These are phyloP conservation scores for Silene latifolia DNA, from an alignment of 148 eudicot genomes.

Conservation along the genomic window DNA sequence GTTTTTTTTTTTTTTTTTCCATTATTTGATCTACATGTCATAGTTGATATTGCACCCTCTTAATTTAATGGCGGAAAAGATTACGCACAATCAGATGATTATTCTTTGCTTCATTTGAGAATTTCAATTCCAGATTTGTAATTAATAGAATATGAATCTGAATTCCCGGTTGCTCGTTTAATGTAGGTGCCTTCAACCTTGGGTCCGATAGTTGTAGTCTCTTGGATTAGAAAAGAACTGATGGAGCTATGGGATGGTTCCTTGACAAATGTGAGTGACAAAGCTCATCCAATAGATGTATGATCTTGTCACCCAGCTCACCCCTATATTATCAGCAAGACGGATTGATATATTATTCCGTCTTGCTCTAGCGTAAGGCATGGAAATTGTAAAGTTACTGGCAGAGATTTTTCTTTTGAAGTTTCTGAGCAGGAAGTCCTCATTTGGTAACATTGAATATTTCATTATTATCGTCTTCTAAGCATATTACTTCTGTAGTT, in stretches of 20 bases:
- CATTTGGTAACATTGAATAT: slow-evolving; percentile 6
- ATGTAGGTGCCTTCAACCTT: slow-evolving; percentile 84
- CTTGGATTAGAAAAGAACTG: slow-evolving; percentile 82
- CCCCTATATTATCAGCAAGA: too few relatives aligned
- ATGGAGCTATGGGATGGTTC: slow-evolving; percentile 92
- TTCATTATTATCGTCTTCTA: background rate
- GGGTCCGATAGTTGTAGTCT: slow-evolving; percentile 68
- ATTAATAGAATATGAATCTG: background rate
- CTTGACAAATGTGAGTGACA: slow-evolving; percentile 44
- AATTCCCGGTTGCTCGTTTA: slow-evolving; percentile 7
- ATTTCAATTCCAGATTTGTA: too few relatives aligned
- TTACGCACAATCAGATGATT: background rate
- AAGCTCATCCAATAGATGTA: slow-evolving; percentile 52
- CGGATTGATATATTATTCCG: background rate
- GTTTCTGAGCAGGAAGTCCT: slow-evolving; percentile 18
- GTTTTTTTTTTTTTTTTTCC: too few relatives aligned
- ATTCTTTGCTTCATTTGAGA: too few relatives aligned
- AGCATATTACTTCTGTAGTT: too few relatives aligned
- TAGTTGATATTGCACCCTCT: background rate
- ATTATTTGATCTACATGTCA: background rate
- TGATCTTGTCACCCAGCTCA: slow-evolving; percentile 25
- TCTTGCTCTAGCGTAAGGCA: slow-evolving; percentile 9
- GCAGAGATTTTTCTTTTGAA: slow-evolving; percentile 1
- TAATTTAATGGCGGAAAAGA: background rate
- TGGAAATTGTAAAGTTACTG: slow-evolving; percentile 29